Conservation (phyloP, 78 protist genomes). For the Dictyostelium firmibasis region DNA sequence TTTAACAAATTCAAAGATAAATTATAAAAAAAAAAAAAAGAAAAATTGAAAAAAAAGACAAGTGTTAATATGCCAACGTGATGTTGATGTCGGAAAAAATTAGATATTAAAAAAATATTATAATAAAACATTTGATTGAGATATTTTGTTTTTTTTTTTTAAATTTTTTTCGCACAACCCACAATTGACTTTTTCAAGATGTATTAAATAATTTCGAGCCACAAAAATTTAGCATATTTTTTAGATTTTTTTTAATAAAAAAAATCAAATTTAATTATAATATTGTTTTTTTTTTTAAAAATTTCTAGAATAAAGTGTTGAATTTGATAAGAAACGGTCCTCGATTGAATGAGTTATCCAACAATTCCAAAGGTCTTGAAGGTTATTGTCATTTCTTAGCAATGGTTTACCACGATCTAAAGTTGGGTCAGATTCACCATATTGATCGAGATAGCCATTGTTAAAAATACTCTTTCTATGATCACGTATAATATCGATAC, state of each 20-base stretch:
- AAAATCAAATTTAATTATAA: no score
- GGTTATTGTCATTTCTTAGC: slow-evolving; percentile 17
- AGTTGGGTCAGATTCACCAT: slow-evolving; percentile 44
- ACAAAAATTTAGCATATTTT: not conserved
- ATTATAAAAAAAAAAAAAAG: not conserved
- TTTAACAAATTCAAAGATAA: not conserved
- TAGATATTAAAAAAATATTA: not conserved
- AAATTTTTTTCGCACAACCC: not conserved
- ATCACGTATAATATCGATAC: slow-evolving; percentile 12
- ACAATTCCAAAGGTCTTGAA: slow-evolving; percentile 51
- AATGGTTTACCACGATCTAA: slow-evolving; percentile 64
- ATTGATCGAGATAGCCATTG: slow-evolving; percentile 34
- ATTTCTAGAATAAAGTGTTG: slow-evolving; percentile 1
- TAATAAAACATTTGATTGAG: not conserved
- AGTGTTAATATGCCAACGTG: not conserved
- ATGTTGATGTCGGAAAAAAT: not conserved
- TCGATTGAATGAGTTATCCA: slow-evolving; percentile 71
- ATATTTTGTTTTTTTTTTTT: not conserved
- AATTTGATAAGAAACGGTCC: slow-evolving; percentile 6
- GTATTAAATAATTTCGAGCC: not conserved
- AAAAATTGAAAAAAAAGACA: not conserved
- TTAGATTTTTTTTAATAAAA: no score
- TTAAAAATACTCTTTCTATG: not conserved
- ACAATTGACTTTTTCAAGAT: not conserved
- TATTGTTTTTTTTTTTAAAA: slow-evolving; percentile 7